Conservation (phyloP, 2,329 filamentous ascomycete genomes). For the Ceratocystiopsis minuta region DNA sequence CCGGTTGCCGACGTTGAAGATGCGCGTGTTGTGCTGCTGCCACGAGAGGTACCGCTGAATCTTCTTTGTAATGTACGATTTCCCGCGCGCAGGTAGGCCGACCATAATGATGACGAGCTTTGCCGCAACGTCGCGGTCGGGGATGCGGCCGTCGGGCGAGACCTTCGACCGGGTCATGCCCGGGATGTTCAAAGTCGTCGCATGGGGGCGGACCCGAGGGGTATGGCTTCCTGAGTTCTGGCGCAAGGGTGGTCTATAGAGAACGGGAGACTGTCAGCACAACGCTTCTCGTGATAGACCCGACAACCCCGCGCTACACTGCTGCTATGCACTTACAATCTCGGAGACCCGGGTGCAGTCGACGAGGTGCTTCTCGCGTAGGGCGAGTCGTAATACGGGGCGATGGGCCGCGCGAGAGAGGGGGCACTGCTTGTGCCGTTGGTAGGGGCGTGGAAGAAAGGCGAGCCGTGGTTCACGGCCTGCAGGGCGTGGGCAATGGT, state of each 20-base stretch:
- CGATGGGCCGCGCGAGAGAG: slow-evolving; percentile 15
- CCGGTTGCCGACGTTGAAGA: slow-evolving; percentile 94
- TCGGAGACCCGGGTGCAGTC: slow-evolving; percentile 39
- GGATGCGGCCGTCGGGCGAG: slow-evolving; percentile 87
- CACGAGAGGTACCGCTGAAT: slow-evolving; percentile 87
- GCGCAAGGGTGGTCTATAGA: slow-evolving; percentile 42
- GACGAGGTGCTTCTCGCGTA: slow-evolving; percentile 38
- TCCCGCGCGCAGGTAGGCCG: slow-evolving; percentile 81
- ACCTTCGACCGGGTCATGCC: slow-evolving; percentile 90
- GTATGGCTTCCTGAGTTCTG: slow-evolving; percentile 63
- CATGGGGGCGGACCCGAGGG: slow-evolving; percentile 60
- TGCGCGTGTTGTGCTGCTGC: slow-evolving; percentile 88
- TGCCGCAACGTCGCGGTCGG: slow-evolving; percentile 81
- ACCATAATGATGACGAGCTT: slow-evolving; percentile 99
- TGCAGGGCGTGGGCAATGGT: slow-evolving; percentile 16
- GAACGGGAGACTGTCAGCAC: not conserved
- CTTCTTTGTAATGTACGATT: slow-evolving; percentile 99
- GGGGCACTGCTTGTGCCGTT: no score
- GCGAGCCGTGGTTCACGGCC: slow-evolving; percentile 12
- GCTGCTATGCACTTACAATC: slow-evolving; percentile 28
- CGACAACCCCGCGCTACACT: no score
- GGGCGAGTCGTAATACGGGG: slow-evolving; percentile 29
- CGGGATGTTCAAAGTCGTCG: slow-evolving; percentile 91
- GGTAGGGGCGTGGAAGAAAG: slow-evolving; percentile 16
- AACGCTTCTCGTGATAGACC: no score